phyloP scores from a whole-genome alignment of 495 filamentous ascomycete genomes.

The Podospora australis region DNA sequence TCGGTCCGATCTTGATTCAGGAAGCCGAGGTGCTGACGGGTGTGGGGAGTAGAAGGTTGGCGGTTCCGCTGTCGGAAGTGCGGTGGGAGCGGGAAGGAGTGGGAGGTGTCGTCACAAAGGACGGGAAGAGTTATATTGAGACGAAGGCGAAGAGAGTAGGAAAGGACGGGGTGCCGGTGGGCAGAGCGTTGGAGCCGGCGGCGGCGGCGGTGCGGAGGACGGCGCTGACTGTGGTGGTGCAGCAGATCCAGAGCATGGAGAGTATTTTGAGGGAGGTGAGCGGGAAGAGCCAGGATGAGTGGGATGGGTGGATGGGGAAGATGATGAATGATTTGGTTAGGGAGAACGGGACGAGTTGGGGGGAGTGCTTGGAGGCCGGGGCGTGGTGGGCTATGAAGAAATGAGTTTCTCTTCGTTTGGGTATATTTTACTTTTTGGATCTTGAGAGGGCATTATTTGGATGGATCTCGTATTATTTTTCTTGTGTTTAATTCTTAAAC shows the following conservation, averaged over 20 bases:
- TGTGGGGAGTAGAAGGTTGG: slow-evolving; percentile 67
- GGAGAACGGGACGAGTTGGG: slow-evolving; percentile 68
- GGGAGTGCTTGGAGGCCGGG: slow-evolving; percentile 87
- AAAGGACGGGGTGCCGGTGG: slow-evolving; percentile 9
- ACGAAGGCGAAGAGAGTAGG: slow-evolving; percentile 23
- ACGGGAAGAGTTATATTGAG: slow-evolving; percentile 46
- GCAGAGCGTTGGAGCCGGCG: slow-evolving; percentile 55
- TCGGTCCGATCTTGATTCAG: slow-evolving; percentile 71
- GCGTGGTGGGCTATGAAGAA: slow-evolving; percentile 72
- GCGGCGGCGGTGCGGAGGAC: slow-evolving; percentile 72
- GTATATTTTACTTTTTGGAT: neutral
- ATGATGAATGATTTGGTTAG: slow-evolving; percentile 81
- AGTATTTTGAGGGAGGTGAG: slow-evolving; percentile 74
- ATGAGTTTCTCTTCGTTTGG: slow-evolving; percentile 2
- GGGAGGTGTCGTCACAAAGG: slow-evolving; percentile 47
- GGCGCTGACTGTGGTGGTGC: slow-evolving; percentile 72
- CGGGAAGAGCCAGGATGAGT: slow-evolving; percentile 83
- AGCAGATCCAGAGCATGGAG: slow-evolving; percentile 83
- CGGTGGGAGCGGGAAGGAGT: slow-evolving; percentile 82
- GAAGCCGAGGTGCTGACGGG: slow-evolving; percentile 67
- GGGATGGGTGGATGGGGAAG: slow-evolving; percentile 82
- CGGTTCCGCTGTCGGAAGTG: slow-evolving; percentile 78
- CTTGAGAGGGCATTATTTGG: neutral
- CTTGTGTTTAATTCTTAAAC: no score
- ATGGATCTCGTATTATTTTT: neutral